Base-by-base conservation (phyloP, 768 basidiomycete species). In the Podaxis sp. region DNA sequence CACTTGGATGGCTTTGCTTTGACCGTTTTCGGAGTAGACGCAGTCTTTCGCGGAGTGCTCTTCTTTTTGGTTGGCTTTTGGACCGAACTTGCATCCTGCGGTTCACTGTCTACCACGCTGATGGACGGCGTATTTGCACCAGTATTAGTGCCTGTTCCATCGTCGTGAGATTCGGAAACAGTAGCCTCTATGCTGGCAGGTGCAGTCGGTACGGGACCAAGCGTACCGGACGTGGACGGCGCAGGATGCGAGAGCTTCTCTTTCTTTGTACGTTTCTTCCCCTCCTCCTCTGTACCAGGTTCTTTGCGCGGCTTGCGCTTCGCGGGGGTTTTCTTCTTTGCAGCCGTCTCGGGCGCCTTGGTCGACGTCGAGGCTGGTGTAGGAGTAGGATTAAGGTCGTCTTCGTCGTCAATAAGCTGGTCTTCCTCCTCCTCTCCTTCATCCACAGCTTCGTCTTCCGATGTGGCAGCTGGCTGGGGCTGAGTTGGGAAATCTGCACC, bases 341-440 rank as follows among this genome's bases (percentile, higher is more conserved):
- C 75, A 41, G 74, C 63, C 48, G 77, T 68, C 36, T 84, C 77
- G 26, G 68, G 62, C 33, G 72, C 68, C 62, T 71, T 72, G 24
- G 30, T 37, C 10, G 63, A 58, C 36, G 68, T 66, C 24, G 73
- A 72, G 26, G 71, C 64, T 28, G 72, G 66, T 30, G 69, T 66
- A 56, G 76, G 75, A 24, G 76, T 67, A 11, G 75, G 72, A 60
- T 74, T 75, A 22, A 70, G 69, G 36, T 74, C 74, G 41, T 76
- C 73, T 55, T 74, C 69, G 60, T 75, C 90, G 73, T 93, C 90
- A 67, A 91, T 87, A 66, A 92, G 83, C 67, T 91, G 86, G 76
- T 93, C 90, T 75, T 91, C 89, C 72, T 90, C 85, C 48, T 87
- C 85, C 38, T 90, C 89, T 0, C 83, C 83, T 36, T 89, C 88